These are phyloP conservation scores for Tulasnella sp. DNA, from an alignment of 768 basidiomycete genomes.

Conservation along the genomic window DNA sequence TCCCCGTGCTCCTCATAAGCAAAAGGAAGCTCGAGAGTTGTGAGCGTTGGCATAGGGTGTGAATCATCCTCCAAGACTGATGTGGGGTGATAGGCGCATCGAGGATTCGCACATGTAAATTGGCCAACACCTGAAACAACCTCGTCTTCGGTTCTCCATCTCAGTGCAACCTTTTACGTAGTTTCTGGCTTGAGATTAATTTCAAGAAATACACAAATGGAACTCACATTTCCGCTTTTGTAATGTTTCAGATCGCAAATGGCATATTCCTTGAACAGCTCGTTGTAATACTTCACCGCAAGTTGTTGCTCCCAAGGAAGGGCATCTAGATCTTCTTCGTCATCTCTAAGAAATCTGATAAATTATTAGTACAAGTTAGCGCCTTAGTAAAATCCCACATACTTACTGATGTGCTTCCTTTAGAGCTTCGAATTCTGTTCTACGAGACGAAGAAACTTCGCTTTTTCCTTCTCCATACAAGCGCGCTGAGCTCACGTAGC, in stretches of 20 bases:
- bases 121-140: conserved; percentile 79
- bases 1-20: conserved; percentile 70
- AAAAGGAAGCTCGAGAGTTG: conserved; percentile 83
- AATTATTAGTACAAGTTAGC: not conserved
- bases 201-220: not conserved
- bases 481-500: conserved; percentile 15
- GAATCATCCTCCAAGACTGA: conserved; percentile 15
- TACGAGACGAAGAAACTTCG: conserved; percentile 12
- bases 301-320: conserved; percentile 71
- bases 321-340: conserved; percentile 24
- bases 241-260: conserved; percentile 92
- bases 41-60: conserved; percentile 32
- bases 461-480: conserved; percentile 8
- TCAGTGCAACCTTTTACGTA: conserved; percentile 56
- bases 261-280: conserved; percentile 82
- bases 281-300: conserved; percentile 78
- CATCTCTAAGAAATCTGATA: conserved; percentile 61
- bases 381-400: not conserved
- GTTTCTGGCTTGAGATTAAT: not conserved
- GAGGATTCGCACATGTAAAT: conserved; percentile 76
- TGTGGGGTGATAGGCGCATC: conserved; percentile 55
- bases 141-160: conserved; percentile 89
- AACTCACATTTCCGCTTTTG: conserved; percentile 72
- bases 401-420: conserved; percentile 29
- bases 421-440: conserved; percentile 31